Conservation (phyloP, 2,329 filamentous ascomycete species). For the Sarocladium kiliense region DNA sequence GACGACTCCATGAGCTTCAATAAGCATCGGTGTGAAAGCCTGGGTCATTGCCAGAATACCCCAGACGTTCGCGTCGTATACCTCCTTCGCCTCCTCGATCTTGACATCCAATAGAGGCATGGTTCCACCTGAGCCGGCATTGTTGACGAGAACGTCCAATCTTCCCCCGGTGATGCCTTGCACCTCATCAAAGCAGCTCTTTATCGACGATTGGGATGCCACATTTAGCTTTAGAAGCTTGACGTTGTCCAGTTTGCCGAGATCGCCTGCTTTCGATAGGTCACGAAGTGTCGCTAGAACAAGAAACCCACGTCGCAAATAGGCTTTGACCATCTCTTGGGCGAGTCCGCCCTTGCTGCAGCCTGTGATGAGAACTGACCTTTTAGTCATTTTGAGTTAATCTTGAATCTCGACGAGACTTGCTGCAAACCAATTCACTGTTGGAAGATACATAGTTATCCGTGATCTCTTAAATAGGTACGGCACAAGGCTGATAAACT, state of each 20-base stretch:
- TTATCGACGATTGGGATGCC: slow-evolving; percentile 24
- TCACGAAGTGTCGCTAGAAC: slow-evolving; percentile 35
- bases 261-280: slow-evolving; percentile 22
- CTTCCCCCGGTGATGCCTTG: not conserved
- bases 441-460: no score
- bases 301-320: slow-evolving; percentile 26
- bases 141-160: slow-evolving; percentile 22
- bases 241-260: no score
- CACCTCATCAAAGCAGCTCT: not conserved
- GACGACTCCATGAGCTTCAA: slow-evolving; percentile 20
- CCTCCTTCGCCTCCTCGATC: slow-evolving; percentile 23
- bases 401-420: no score
- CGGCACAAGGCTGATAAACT: no score
- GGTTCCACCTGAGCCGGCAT: slow-evolving; percentile 25
- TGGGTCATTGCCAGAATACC: slow-evolving; percentile 29
- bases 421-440: no score
- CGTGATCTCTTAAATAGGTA: no score
- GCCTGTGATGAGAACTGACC: slow-evolving; percentile 31
- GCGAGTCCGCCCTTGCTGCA: slow-evolving; percentile 33
- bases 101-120: slow-evolving; percentile 30
- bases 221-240: slow-evolving; percentile 35
- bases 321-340: slow-evolving; percentile 30
- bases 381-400: no score
- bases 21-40: slow-evolving; percentile 25
- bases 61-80: slow-evolving; percentile 39